phyloP scores from a whole-genome alignment of 2,329 filamentous ascomycete genomes.

The Colletotrichum abscissum region DNA sequence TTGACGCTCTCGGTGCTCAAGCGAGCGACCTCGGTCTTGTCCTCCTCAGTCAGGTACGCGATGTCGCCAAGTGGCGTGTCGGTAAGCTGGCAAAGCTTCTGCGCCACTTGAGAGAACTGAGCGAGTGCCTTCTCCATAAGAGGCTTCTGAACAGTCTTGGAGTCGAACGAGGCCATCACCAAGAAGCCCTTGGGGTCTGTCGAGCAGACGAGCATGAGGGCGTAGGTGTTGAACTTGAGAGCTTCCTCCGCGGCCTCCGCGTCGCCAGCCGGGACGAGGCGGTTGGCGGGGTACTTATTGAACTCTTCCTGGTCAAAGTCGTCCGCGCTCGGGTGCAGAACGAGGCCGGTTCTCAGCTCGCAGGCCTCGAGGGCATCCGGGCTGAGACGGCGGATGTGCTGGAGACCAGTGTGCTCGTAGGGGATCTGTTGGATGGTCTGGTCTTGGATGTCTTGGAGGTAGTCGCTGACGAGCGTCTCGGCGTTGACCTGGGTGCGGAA shows the following conservation, averaged over 20 bases:
- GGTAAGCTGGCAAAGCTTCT: conserved; percentile 57
- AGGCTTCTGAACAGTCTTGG: conserved; percentile 62
- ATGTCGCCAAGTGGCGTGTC: conserved; percentile 47
- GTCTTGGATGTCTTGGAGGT: conserved; percentile 66
- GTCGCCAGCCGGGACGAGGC: conserved; percentile 66
- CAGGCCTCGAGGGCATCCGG: conserved; percentile 66
- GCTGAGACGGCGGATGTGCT: conserved; percentile 68
- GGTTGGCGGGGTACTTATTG: conserved; percentile 54
- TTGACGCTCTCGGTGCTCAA: conserved; percentile 41
- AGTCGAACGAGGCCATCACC: conserved; percentile 74
- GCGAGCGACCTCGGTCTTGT: conserved; percentile 45
- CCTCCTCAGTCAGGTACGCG: conserved; percentile 46
- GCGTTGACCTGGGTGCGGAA: conserved; percentile 60
- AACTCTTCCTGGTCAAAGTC: conserved; percentile 44
- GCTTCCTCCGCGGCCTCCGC: conserved; percentile 69
- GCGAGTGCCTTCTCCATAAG: conserved; percentile 65
- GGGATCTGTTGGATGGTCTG: conserved; percentile 68
- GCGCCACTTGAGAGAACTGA: conserved; percentile 63
- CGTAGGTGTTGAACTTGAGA: conserved; percentile 68
- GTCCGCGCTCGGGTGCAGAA: conserved; percentile 60
- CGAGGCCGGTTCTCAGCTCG: conserved; percentile 65
- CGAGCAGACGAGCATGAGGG: conserved; percentile 74
- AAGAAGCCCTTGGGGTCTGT: conserved; percentile 66
- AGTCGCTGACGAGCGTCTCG: conserved; percentile 57
- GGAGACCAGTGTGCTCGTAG: conserved; percentile 72